Base-by-base conservation (phyloP, 352 stramenopile genomes). In the Saprolegnia parasitica region DNA sequence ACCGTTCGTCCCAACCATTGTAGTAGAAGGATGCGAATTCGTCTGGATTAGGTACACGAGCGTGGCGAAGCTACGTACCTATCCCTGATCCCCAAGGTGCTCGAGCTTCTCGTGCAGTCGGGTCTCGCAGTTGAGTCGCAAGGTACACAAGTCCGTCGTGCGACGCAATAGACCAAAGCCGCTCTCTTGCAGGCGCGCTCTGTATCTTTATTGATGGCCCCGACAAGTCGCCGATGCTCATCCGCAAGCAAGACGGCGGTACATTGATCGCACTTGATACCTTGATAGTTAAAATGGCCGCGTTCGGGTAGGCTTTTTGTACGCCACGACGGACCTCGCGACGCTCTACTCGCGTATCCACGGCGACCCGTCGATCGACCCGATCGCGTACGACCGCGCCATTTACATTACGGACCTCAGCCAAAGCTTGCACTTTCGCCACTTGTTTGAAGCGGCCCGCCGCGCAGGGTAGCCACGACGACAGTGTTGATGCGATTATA, bases 321-420 rank as follows among this genome's bases (percentile, higher is more conserved):
- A 94, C 66, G 84, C 87, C 20, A 93, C 83, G 21, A 79, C 89
- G 46, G 87, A 95, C 63, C 67, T 93, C 8, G 75, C 84, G 29
- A 89, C 83, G 40, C 67, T 95, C 21, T 73, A 88, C 64, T 91
- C 81, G 15, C 84, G 86, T 26, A 88, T 95, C 60, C 79, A 87
- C 55, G 84, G 84, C 15, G 85, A 89, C 54, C 75, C 80, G 1
- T 82, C 80, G 16, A 75, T 93, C 9, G 86, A 93, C 39, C 56
- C 76, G 1, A 89, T 75, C 15, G 60, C 73, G 39, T 91, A 95
- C 76, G 84, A 95, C 60, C 78, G 91, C 72, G 76, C 91, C 40
- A 72, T 95, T 21, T 93, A 95, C 68, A 79, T 93, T 52, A 95
- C 86, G 0, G 86, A 95, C 67, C 74, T 87, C 65, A 90, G 84